Evolutionary conservation across 257 asterid genomes (phyloP).

Genomic region (Prunella vulgaris): DNA sequence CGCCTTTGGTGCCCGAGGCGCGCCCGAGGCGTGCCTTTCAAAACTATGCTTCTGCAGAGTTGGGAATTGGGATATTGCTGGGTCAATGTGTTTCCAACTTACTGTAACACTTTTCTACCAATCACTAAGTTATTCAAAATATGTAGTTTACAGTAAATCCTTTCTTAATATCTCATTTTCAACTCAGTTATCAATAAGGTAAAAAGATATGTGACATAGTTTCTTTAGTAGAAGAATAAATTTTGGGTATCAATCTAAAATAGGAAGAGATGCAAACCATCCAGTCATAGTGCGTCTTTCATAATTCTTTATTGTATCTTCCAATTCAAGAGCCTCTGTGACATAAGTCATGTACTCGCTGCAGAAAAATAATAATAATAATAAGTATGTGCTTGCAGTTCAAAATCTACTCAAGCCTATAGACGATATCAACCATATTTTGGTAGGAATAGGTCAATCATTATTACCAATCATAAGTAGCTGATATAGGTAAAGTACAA

Average conservation of each 20-base stretch:
- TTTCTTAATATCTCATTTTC: slow-evolving; percentile 7
- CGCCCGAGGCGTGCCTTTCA: too few relatives aligned
- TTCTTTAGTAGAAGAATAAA: neutral
- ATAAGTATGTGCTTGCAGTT: slow-evolving; percentile 3
- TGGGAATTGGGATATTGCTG: neutral
- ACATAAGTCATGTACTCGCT: slow-evolving; percentile 91
- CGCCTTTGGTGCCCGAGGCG: too few relatives aligned
- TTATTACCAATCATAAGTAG: neutral
- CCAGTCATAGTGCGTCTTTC: slow-evolving; percentile 81
- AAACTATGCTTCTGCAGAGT: slow-evolving; percentile 5
- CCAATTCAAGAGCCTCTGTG: slow-evolving; percentile 95
- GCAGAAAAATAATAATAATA: slow-evolving; percentile 35
- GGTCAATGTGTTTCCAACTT: slow-evolving; percentile 1
- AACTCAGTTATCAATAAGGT: slow-evolving; percentile 8
- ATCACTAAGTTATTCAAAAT: neutral
- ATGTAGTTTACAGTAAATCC: neutral
- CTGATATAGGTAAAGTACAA: slow-evolving; percentile 5
- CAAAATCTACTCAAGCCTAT: neutral
- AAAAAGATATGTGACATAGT: neutral
- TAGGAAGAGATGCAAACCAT: slow-evolving; percentile 62
- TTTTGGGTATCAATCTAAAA: slow-evolving; percentile 3
- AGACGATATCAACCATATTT: slow-evolving; percentile 8
- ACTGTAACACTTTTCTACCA: neutral
- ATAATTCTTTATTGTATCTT: slow-evolving; percentile 87
- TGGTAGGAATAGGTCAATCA: slow-evolving; percentile 7